Evolutionary conservation across 2,329 filamentous ascomycete genomes (phyloP).

Genomic region (Nemania sp.): DNA sequence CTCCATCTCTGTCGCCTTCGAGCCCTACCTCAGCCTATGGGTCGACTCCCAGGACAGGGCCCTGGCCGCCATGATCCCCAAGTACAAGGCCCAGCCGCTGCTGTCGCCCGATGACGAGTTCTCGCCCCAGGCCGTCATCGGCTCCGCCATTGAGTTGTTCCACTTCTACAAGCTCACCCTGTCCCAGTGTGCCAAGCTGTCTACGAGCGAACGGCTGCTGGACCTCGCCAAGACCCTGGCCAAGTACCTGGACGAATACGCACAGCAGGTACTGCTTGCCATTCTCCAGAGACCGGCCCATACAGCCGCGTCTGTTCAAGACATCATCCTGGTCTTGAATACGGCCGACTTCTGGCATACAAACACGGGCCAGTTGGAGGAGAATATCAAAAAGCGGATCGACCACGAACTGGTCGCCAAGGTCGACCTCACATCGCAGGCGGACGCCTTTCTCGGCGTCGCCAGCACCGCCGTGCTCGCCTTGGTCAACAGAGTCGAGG

Average conservation of each 20-base stretch:
- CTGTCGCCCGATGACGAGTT: constrained; percentile 89
- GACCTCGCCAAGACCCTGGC: constrained; percentile 85
- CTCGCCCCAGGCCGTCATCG: constrained; percentile 82
- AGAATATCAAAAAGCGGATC: constrained; percentile 89
- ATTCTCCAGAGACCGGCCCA: constrained; percentile 63
- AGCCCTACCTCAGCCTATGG: constrained; percentile 96
- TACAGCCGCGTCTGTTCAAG: constrained; percentile 64
- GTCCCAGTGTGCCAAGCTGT: constrained; percentile 94
- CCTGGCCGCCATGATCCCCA: constrained; percentile 80
- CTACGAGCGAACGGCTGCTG: constrained; percentile 82
- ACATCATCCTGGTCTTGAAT: constrained; percentile 85
- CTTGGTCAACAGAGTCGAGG: constrained; percentile 81
- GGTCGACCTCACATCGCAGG: constrained; percentile 89
- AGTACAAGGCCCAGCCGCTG: constrained; percentile 81
- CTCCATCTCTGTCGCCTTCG: constrained; percentile 93
- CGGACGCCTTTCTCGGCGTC: constrained; percentile 93
- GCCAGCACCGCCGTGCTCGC: constrained; percentile 84
- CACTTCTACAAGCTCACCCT: constrained; percentile 93
- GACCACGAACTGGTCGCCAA: constrained; percentile 74
- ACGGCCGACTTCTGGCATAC: constrained; percentile 97
- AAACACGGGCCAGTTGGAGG: constrained; percentile 90
- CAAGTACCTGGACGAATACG: constrained; percentile 94
- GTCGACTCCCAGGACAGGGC: constrained; percentile 95
- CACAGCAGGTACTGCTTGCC: constrained; percentile 84
- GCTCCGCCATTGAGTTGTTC: constrained; percentile 94